Conservation (phyloP, 352 stramenopile genomes). For the Globisporangium nodosum region DNA sequence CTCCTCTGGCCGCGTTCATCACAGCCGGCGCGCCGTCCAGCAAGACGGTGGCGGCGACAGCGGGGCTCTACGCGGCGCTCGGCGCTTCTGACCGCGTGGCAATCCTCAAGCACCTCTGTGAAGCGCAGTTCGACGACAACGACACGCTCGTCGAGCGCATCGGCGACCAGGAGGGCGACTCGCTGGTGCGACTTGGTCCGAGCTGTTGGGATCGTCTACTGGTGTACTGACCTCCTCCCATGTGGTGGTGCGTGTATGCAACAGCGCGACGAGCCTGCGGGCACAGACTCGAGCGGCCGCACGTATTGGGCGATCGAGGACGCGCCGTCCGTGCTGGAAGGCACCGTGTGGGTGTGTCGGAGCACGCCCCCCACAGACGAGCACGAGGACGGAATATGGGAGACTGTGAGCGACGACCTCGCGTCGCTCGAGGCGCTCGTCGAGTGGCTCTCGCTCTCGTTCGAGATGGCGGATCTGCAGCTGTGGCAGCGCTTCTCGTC, state of each 20-base stretch:
- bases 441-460: constrained; percentile 40
- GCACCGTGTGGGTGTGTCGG: constrained; percentile 54
- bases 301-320: constrained; percentile 66
- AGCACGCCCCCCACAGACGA: constrained; percentile 15
- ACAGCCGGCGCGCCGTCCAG: not conserved
- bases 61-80: constrained; percentile 38
- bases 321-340: constrained; percentile 40
- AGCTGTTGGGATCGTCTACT: not conserved
- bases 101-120: constrained; percentile 56
- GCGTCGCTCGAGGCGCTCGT: constrained; percentile 44
- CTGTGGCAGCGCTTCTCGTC: constrained; percentile 40
- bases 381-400: constrained; percentile 33
- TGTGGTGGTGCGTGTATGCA: not conserved
- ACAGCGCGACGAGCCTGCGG: constrained; percentile 46
- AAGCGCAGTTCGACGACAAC: constrained; percentile 65
- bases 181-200: constrained; percentile 22
- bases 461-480: constrained; percentile 41
- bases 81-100: constrained; percentile 32
- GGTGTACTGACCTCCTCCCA: not conserved
- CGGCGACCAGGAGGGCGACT: constrained; percentile 42
- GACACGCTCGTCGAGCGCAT: constrained; percentile 49
- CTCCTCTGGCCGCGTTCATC: constrained; percentile 10
- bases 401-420: constrained; percentile 56
- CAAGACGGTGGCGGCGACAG: constrained; percentile 17
- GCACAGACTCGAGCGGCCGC: constrained; percentile 34